Conservation (phyloP, 257 asterid species). For the Solanum piurae region DNA sequence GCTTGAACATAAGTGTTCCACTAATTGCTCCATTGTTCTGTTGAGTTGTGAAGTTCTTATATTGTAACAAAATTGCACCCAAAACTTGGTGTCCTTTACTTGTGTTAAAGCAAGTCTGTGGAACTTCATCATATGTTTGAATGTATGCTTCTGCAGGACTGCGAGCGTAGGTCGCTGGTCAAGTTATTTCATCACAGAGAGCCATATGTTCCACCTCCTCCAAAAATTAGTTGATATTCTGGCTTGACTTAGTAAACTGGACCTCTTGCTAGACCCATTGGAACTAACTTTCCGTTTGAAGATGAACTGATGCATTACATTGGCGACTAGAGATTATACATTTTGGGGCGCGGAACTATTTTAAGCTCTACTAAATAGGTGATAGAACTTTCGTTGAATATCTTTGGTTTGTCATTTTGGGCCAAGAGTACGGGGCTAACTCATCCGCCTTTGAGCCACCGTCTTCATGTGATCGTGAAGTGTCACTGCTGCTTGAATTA, state of each 20-base stretch:
- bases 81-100: not conserved
- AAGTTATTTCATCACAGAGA: slow-evolving; percentile 37
- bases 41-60: not conserved
- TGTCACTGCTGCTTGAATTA: not conserved
- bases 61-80: not conserved
- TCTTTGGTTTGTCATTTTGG: not conserved
- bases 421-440: not conserved
- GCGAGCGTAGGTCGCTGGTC: slow-evolving; percentile 33
- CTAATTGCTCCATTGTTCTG: not conserved
- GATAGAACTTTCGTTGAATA: not conserved
- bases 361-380: not conserved
- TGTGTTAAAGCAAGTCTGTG: not conserved
- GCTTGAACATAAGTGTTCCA: not conserved
- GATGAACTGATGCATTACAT: not conserved
- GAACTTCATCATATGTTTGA: not conserved
- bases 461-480: not conserved
- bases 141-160: slow-evolving; percentile 16
- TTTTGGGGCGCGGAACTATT: not conserved
- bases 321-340: not conserved
- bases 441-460: not conserved
- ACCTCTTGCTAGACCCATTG: not conserved
- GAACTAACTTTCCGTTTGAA: not conserved
- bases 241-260: not conserved
- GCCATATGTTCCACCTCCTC: slow-evolving; percentile 1
- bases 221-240: not conserved